Base-by-base conservation (phyloP, 768 basidiomycete species). In the Termitomyces sp. region DNA sequence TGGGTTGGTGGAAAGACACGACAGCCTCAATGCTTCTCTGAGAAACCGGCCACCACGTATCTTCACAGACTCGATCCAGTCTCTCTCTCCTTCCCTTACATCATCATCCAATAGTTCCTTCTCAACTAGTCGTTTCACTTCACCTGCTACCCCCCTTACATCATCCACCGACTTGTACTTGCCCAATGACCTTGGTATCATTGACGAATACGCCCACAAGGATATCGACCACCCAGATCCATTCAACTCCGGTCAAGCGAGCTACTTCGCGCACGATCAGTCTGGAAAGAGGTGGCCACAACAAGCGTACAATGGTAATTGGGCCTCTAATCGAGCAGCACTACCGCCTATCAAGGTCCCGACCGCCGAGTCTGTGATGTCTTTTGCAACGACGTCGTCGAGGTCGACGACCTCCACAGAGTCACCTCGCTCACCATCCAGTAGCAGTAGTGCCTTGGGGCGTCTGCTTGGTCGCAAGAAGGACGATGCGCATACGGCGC, bases 81-180 rank as follows among this genome's bases (percentile, higher is more conserved):
- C 58, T 14, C 26, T 58, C 6, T 49, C 61, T n/a, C 79, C 79
- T n/a, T 79, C 81, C 10, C 69, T 82, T 50, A 69, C 73, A 31
- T 77, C 77, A 49, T 78, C 75, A 29, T 78, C 76, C 2, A 66
- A 63, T 56, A 75, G 74, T 53, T 78, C 76, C 4, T 65, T 65
- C 3, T 41, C 39, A 39, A 62, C 67, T 32, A 57, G 62, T 54
- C 69, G 65, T 50, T 75, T 58, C 65, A 50, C 60, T 62, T 67
- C 64, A 32, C 58, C 58, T 63, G 61, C 60, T 63, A 63, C 77
- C 7, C 74, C 72, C 8, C 60, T 68, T 36, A 76, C 70, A 55
- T 41, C 70, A 67, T 22, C 69, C 61, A 8, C 67, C 65, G 58
- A 56, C 57, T 36, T 57, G 53, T 13, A 48, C 16, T 13, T 55